phyloP scores from a whole-genome alignment of 768 basidiomycete species.

The Lactifluus subvellereus region DNA sequence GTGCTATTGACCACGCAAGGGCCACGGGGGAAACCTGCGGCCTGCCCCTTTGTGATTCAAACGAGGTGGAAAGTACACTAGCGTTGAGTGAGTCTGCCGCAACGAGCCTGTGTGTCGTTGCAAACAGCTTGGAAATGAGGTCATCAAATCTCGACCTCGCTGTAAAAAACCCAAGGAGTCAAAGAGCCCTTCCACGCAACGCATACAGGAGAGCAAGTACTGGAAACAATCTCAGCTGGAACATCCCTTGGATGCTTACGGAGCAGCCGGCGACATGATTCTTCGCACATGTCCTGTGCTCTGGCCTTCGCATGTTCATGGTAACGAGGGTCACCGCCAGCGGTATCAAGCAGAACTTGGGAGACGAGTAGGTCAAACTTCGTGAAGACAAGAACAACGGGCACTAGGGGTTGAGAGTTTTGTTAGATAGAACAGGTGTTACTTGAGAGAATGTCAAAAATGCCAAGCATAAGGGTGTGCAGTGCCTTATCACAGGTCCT shows the following conservation, averaged over 20 bases:
- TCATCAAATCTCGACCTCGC: not conserved
- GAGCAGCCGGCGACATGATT: not conserved
- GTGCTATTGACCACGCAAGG: constrained; percentile 5
- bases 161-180: not conserved
- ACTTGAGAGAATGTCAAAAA: no score
- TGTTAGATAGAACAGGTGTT: no score
- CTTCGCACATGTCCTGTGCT: not conserved
- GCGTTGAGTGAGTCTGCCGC: not conserved
- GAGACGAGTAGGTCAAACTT: constrained; percentile 4
- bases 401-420: not conserved
- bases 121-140: not conserved
- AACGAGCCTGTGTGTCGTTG: not conserved
- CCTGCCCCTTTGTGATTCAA: not conserved
- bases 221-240: constrained; percentile 8
- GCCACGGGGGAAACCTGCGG: not conserved
- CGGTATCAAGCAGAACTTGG: not conserved
- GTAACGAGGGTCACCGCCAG: not conserved
- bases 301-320: not conserved
- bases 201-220: not conserved
- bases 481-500: no score
- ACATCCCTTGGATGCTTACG: not conserved
- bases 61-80: not conserved
- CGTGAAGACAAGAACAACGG: constrained; percentile 4
- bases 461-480: no score
- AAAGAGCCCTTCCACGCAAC: not conserved